Evolutionary conservation across 192 early-diverging fungal species (phyloP), one percentile per base, ranked within the genome.

Genomic region (Coemansia sp.): DNA sequence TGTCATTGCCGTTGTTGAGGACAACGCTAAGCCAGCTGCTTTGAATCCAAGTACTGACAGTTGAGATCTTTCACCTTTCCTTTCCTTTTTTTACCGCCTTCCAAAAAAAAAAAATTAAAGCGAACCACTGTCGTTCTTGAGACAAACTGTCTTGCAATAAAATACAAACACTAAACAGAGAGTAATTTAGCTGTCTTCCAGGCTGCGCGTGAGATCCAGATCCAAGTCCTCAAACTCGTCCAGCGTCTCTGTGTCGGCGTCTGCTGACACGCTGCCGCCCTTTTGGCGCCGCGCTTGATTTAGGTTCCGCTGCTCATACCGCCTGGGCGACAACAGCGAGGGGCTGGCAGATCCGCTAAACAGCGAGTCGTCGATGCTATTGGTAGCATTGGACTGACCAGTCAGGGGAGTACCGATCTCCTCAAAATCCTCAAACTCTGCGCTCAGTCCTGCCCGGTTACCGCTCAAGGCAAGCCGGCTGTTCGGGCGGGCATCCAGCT

Each of bases 211-310:
- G 35, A 80, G 67, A 53, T 82, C 79, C 17, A 69, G 42, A 20
- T 76, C 74, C 35, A 82, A n/a, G n/a, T 82, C 79, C 20, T 76
- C 79, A 54, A 82, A 82, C 32, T 67, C 79, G 42, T 76, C 73
- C 20, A 35, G 38, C 4, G 20, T 66, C 24, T 68, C 75, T 0
- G 64, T 38, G n/a, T 58, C 61, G 8, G 19, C 36, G 19, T 58
- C 56, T 38, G 56, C 56, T 8, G 51, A 54, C 29, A 54, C 27
- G 27, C 19, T 35, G 47, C 22, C 29, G 22, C 45, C 45, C 9
- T 20, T 49, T 12, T 22, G 25, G 6, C 27, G 27, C 15, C 51
- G 51, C 15, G 51, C 27, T 32, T 32, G 29, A 15, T 54, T 54
- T 4, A 19, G 31, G 17, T 47, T n/a, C 12, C 46, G 36, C 22